Conservation (phyloP, 805 yeast genomes). For the Starmerella powellii region DNA sequence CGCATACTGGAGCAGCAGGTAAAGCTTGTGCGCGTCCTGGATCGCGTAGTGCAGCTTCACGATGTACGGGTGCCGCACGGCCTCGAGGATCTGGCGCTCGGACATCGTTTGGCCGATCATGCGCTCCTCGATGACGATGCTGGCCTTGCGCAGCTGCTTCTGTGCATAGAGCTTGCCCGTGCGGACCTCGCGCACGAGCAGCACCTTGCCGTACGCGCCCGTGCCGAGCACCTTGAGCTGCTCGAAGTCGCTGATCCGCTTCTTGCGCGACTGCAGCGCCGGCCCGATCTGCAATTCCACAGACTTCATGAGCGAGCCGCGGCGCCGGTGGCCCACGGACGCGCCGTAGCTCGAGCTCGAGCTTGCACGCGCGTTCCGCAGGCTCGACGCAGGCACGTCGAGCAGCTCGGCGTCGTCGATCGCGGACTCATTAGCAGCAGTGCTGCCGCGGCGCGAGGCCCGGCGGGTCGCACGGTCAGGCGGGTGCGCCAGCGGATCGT, state of each 20-base stretch:
- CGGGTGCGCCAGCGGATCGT: conserved; percentile 7
- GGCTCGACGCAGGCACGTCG: background rate
- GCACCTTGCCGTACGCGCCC: conserved; percentile 83
- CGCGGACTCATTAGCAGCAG: background rate
- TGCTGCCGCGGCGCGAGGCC: background rate
- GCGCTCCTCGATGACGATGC: conserved; percentile 48
- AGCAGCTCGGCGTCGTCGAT: background rate
- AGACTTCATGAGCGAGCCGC: conserved; percentile 25
- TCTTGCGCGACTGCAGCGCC: conserved; percentile 23
- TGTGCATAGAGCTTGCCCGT: conserved; percentile 68
- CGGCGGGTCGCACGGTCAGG: background rate
- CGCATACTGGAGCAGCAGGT: conserved; percentile 63
- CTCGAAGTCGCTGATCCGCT: conserved; percentile 44
- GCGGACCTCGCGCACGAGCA: conserved; percentile 53
- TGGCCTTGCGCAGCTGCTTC: conserved; percentile 73
- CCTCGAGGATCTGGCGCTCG: conserved; percentile 59
- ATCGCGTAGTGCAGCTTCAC: conserved; percentile 73
- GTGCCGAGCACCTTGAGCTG: conserved; percentile 68
- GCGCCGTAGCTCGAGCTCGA: no score
- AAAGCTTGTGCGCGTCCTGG: conserved; percentile 67
- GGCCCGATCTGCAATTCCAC: conserved; percentile 42
- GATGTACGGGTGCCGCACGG: conserved; percentile 67
- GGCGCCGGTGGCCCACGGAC: conserved; percentile 11
- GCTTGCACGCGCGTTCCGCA: background rate
- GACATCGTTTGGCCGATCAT: conserved; percentile 67